A percentile compares a stretch with the other conserved stretches of the same genome.
These are phyloP conservation scores for Dioscorea dumetorum DNA, from an alignment of 106 monocot species.

Conservation along the genomic window DNA sequence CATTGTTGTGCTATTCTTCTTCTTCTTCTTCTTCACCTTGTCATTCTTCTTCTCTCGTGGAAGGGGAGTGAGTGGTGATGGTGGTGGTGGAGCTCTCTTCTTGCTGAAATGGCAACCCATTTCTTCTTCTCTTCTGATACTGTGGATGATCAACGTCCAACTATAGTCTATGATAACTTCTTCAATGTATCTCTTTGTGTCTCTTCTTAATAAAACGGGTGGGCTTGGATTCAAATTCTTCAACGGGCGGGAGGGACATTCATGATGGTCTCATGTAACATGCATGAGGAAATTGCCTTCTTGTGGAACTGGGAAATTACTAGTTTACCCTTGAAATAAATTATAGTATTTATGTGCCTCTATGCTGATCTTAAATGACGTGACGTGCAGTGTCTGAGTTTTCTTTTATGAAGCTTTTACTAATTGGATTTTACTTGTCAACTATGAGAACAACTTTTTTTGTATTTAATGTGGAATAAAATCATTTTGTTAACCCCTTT, in stretches of 20 bases:
- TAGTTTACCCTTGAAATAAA: too few relatives aligned
- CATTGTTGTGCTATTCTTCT: neutral
- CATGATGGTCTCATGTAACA: neutral
- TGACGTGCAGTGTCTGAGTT: too few relatives aligned
- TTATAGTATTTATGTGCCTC: neutral
- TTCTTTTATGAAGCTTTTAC: constrained; percentile 11
- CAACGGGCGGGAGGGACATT: neutral
- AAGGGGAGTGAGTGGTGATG: neutral
- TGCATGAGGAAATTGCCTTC: neutral
- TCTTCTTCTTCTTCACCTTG: too few relatives aligned
- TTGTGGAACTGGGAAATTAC: neutral
- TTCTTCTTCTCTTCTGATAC: neutral
- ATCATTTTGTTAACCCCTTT: too few relatives aligned
- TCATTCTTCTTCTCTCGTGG: neutral
- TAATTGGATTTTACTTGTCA: neutral
- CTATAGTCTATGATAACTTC: neutral
- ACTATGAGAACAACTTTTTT: neutral
- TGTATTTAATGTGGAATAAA: too few relatives aligned
- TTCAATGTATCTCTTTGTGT: neutral
- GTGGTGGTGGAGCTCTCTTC: neutral
- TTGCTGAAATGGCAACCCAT: constrained; percentile 9
- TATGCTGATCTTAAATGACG: neutral
- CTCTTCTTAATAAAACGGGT: neutral
- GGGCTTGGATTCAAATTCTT: neutral
- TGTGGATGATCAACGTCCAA: neutral